Evolutionary conservation across 1,284 basidiomycete species (phyloP), one percentile per base, ranked within the genome.

Genomic region (Pseudozyma hubeiensis): DNA sequence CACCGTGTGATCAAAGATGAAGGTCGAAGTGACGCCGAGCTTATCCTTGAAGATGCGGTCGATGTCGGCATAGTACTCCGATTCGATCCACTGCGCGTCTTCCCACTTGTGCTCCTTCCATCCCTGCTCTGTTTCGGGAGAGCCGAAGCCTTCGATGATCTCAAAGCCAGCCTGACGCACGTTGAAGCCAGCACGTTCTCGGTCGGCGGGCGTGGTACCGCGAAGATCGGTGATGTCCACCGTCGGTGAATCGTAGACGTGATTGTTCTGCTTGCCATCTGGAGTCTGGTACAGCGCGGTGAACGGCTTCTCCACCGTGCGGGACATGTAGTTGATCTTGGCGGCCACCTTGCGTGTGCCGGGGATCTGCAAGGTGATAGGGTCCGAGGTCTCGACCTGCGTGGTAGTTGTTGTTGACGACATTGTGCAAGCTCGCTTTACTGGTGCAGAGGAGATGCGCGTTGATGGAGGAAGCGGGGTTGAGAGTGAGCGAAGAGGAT

Each of bases 1-100:
- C 8, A 80, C 55, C 14, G 78, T 80, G 60, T 80, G 74, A 49
- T 80, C 78, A 44, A 80, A 80, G 55, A 80, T 59, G 34, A 72
- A 80, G 5, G 78, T 80, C 5, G 60, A 64, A 2, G 68, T 71
- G 17, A 73, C 78, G 29, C 75, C 75, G 14, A 78, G 53, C 39
- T 72, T 44, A n/a, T 66, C 47, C 56, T 80, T 80, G 44, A 80
- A 61, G 7, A 80, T 54, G 11, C 46, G 53, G 47, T 77, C 77
- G 30, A 77, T 46, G 30, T 80, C 78, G n/a, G 40, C 47, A 51
- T 80, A 80, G 66, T 80, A 80, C 8, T 8, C 51, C 10, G 59
- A 37, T 44, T 72, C 49, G 51, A 80, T 49, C 77, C 77, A 80
- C 10, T 55, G 50, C 0, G 61, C 31, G 19, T 71, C 67, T 11